These are phyloP conservation scores for Amborella trichopoda DNA, from an alignment of 164 flowering plant species.

Conservation along the genomic window DNA sequence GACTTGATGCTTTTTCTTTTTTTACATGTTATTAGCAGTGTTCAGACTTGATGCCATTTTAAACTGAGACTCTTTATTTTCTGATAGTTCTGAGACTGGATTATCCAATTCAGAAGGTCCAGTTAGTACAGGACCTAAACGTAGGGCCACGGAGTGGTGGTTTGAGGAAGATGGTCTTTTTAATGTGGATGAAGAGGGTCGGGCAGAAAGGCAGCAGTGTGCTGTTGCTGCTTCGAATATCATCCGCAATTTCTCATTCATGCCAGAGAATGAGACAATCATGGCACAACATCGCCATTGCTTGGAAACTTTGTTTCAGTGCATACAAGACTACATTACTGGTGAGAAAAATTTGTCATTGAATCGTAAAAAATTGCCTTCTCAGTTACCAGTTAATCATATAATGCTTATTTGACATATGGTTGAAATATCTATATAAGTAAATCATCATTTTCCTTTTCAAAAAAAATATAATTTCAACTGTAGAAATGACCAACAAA, in stretches of 20 bases:
- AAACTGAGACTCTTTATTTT: neutral
- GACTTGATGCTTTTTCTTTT: no score
- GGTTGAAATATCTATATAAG: no score
- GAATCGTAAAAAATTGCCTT: no score
- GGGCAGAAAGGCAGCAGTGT: slow-evolving; percentile 86
- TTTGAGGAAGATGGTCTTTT: slow-evolving; percentile 84
- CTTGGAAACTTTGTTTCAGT: slow-evolving; percentile 73
- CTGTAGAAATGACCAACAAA: no score
- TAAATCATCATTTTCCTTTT: no score
- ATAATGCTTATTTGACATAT: no score
- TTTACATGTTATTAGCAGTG: no score
- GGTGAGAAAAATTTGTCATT: slow-evolving; percentile 22
- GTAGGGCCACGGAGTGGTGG: slow-evolving; percentile 65
- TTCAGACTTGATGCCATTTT: no score
- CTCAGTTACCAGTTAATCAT: no score
- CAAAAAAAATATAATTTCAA: no score
- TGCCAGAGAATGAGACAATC: slow-evolving; percentile 78
- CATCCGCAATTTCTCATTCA: slow-evolving; percentile 91
- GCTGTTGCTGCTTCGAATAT: slow-evolving; percentile 96
- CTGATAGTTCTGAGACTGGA: slow-evolving; percentile 31
- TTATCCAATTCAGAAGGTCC: slow-evolving; percentile 30
- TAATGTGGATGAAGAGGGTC: slow-evolving; percentile 88
- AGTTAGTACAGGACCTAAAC: slow-evolving; percentile 21
- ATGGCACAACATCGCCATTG: slow-evolving; percentile 87
- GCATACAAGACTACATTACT: slow-evolving; percentile 58